phyloP scores from a whole-genome alignment of 148 eudicot genomes.

The Rhododendron ovatum region DNA sequence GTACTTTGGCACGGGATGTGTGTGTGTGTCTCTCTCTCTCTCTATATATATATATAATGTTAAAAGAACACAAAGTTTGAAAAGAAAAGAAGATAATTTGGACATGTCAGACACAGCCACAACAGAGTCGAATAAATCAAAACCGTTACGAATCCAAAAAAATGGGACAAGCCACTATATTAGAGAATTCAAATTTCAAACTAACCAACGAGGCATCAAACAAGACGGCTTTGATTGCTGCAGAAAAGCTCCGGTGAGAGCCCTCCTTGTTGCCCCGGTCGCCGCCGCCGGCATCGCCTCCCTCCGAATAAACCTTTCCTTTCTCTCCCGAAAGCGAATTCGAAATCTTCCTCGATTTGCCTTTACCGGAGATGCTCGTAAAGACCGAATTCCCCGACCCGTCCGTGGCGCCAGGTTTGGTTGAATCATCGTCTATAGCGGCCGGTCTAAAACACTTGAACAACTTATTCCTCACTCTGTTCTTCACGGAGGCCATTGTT shows the following conservation, averaged over 20 bases:
- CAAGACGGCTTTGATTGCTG: conserved; percentile 10
- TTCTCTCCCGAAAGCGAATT: background rate
- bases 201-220: conserved; percentile 17
- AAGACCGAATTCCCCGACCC: too few species aligned
- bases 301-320: too few species aligned
- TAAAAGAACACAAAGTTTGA: too few species aligned
- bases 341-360: background rate
- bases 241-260: conserved; percentile 6
- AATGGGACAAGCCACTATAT: background rate
- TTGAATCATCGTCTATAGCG: background rate
- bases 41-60: too few species aligned
- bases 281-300: background rate
- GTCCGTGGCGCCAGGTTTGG: background rate
- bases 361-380: background rate
- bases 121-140: too few species aligned
- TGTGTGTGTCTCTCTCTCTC: too few species aligned
- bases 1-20: too few species aligned
- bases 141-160: too few species aligned
- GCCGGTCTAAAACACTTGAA: background rate
- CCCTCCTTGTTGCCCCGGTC: background rate
- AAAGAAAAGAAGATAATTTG: too few species aligned
- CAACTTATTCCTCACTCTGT: background rate
- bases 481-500: background rate
- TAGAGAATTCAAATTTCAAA: background rate
- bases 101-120: too few species aligned